Evolutionary conservation across 2,329 filamentous ascomycete genomes (phyloP).

Genomic region (Didymosphaeria variabile): DNA sequence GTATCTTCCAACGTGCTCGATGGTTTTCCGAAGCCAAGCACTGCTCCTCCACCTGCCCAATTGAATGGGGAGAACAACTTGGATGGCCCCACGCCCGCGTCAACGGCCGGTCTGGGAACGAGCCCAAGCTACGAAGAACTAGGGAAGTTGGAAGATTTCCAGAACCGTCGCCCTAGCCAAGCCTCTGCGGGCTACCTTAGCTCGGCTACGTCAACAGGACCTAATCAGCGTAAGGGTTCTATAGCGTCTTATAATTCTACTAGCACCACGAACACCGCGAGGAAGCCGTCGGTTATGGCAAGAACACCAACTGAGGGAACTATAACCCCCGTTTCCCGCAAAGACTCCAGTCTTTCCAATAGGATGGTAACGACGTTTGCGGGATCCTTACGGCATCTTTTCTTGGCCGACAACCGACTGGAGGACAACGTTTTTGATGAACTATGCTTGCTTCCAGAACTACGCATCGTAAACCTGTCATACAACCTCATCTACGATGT

Average conservation of each 20-base stretch:
- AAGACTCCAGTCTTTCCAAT: constrained; percentile 88
- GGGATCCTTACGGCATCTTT: constrained; percentile 82
- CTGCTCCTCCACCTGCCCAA: constrained; percentile 70
- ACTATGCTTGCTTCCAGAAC: constrained; percentile 79
- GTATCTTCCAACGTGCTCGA: constrained; percentile 94
- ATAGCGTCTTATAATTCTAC: constrained; percentile 77
- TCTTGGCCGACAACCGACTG: constrained; percentile 91
- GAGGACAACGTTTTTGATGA: constrained; percentile 97
- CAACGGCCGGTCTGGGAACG: constrained; percentile 53
- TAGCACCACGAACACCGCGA: constrained; percentile 43
- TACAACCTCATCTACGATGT: constrained; percentile 96
- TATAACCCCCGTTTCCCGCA: constrained; percentile 70
- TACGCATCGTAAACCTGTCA: constrained; percentile 89
- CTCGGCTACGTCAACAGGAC: constrained; percentile 75
- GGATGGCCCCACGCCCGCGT: constrained; percentile 56
- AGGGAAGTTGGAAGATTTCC: constrained; percentile 69
- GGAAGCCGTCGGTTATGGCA: constrained; percentile 85
- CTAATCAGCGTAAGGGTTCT: constrained; percentile 77
- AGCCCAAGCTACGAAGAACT: constrained; percentile 83
- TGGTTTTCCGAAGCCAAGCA: constrained; percentile 83
- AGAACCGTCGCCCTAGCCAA: constrained; percentile 81
- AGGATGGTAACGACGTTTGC: constrained; percentile 87
- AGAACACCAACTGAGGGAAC: constrained; percentile 68
- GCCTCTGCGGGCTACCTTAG: constrained; percentile 79
- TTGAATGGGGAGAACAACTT: constrained; percentile 43